phyloP scores from a whole-genome alignment of 2,329 filamentous ascomycete genomes.

The Arthrobotrys megalospora region DNA sequence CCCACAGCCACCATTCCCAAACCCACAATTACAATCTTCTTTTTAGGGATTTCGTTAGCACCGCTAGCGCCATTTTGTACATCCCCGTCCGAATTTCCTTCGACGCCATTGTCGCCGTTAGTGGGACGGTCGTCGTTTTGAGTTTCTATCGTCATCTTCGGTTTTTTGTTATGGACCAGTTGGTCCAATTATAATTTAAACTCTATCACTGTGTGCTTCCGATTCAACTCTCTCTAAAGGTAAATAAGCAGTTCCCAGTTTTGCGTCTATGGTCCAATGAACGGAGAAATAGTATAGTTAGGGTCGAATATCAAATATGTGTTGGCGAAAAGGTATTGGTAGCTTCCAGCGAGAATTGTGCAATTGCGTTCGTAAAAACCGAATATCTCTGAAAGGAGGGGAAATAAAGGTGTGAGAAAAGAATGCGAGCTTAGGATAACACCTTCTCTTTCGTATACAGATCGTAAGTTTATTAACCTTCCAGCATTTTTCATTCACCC shows the following conservation, averaged over 20 bases:
- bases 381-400: neutral
- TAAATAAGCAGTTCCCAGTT: neutral
- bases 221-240: neutral
- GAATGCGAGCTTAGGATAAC: neutral
- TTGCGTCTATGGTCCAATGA: too few species aligned
- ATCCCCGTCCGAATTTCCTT: neutral
- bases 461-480: constrained; percentile 1
- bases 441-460: neutral
- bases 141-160: neutral
- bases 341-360: neutral
- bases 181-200: constrained; percentile 5
- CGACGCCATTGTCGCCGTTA: neutral
- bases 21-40: constrained; percentile 43
- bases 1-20: constrained; percentile 84
- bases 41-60: neutral
- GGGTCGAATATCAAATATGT: neutral
- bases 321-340: neutral
- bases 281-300: neutral
- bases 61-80: neutral
- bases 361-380: neutral
- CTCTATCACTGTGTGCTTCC: neutral
- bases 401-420: neutral
- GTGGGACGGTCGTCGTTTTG: neutral
- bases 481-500: neutral
- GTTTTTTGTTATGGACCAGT: neutral